Base-by-base conservation (phyloP, 208 protist species). In the Spongospora subterranea region DNA sequence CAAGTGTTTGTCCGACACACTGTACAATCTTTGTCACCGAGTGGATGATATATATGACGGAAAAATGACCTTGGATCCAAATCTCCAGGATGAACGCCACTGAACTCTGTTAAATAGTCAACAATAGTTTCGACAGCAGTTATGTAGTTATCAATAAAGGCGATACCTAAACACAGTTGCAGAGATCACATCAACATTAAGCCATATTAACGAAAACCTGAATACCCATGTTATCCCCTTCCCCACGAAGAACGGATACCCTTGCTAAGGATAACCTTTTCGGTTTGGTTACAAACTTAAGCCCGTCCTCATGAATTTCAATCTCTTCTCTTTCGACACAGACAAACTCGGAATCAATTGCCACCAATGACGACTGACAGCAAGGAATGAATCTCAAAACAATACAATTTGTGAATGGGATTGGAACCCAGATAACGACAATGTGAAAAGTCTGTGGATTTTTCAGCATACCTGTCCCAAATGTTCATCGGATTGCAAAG, bases 281-380 rank as follows among this genome's bases (percentile, higher is more conserved):
- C 6, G 71, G 71, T 82, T n/a, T 35, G n/a, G n/a, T 82, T 6
- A 82, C 71, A 6, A 35, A 35, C 17, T 43, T 35, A 6, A 40
- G n/a, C 11, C 71, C 71, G n/a, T 82, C 71, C 35, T 82, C 35
- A 60, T 60, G 50, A n/a, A 82, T 35, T 43, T 82, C 71, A 6
- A 82, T n/a, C 35, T 89, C 88, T 43, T 89, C 88, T 46, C n/a
- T 46, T 43, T 89, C 45, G 11, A 89, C 88, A 20, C n/a, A 46
- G 17, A 89, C 88, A 43, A 89, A 89, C 88, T 89, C 88, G 88
- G 40, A 89, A 60, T 89, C 88, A 46, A 89, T 89, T 6, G 88
- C 88, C 1, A 89, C 88, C 6, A 89, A 11, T 1, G 88, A 46
- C 20, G 32, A 13, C 45, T 60, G 88, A 6, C 39, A n/a, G n/a